phyloP scores from a whole-genome alignment of 2,329 filamentous ascomycete genomes.

The Penicillium aurantiogriseum region DNA sequence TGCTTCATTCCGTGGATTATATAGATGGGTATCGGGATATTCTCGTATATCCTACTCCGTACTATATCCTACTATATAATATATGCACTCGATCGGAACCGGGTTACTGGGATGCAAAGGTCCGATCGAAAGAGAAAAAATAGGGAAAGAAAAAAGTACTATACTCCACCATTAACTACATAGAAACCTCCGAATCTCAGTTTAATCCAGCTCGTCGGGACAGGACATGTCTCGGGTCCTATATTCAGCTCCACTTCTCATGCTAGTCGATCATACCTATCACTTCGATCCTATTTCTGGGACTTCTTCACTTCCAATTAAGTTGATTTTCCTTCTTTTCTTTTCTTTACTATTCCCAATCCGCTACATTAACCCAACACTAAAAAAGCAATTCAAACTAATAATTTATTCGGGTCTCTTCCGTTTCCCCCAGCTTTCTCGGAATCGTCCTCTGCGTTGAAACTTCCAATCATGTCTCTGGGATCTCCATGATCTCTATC shows the following conservation, averaged over 20 bases:
- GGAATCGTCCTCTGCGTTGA: neutral
- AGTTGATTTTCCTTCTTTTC: neutral
- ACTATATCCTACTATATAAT: neutral
- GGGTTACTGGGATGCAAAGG: slow-evolving; percentile 16
- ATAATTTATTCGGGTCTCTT: neutral
- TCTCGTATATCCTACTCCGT: neutral
- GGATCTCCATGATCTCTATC: slow-evolving; percentile 1
- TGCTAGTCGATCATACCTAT: neutral
- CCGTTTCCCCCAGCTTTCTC: neutral
- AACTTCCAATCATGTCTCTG: neutral
- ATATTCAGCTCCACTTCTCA: neutral
- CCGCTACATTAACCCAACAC: neutral
- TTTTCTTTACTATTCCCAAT: neutral
- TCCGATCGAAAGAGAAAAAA: slow-evolving; percentile 1
- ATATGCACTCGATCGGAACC: slow-evolving; percentile 14
- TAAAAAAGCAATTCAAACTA: neutral
- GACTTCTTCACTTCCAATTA: neutral
- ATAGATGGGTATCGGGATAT: neutral
- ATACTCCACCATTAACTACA: neutral
- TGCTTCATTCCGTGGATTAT: neutral
- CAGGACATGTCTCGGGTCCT: neutral
- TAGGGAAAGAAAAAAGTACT: neutral
- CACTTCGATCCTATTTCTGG: neutral
- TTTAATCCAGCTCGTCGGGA: neutral
- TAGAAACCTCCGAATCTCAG: neutral